Base-by-base conservation (phyloP, 1,139 yeast genomes). In the Taphrina confusa region DNA sequence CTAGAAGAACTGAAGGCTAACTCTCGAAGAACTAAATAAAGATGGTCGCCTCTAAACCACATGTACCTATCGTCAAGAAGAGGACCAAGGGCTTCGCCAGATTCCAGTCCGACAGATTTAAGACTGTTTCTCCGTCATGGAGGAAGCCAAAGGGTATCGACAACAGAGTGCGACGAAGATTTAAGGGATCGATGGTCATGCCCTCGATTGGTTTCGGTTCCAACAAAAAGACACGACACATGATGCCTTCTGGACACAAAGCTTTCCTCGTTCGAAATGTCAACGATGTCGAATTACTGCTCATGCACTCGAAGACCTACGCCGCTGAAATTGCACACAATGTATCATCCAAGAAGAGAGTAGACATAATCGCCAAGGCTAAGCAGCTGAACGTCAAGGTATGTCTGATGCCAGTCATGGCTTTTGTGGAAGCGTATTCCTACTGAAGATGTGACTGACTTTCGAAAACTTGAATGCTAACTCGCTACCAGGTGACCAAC, bases 121-220 rank as follows among this genome's bases (percentile, higher is more conserved):
- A 84, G 84, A 91, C 98, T 81, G 97, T 92, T 72, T 82, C 90
- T 75, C 97, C 89, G 82, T 86, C 85, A 85, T 94, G 98, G 98
- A 92, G 99, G 89, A 92, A 92, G 83, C 98, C 94, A 83, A 92
- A 91, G 89, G 99, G 99, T 92, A 94, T 94, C 77, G 99, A 94
- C 84, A 91, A 97, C 74, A 85, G 91, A 82, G 97, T 91, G 78
- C 66, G 66, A 31, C 91, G 97, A 85, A 89, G 97, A 84, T 94
- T 92, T 95, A 89, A 97, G 86, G 98, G 98, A 76, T 86, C 94
- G 81, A 87, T 92, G 77, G 83, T 92, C 75, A 95, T 91, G 85
- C 99, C 99, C 83, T 91, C 87, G 83, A 91, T 94, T 75, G 99
- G 99, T 83, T 94, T 88, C 84, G 97, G 98, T 80, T 90, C 97